A percentile compares a stretch with the other conserved stretches of the same genome.
phyloP scores from a whole-genome alignment of 805 yeast genomes.

The Saccharomyces eubayanus region DNA sequence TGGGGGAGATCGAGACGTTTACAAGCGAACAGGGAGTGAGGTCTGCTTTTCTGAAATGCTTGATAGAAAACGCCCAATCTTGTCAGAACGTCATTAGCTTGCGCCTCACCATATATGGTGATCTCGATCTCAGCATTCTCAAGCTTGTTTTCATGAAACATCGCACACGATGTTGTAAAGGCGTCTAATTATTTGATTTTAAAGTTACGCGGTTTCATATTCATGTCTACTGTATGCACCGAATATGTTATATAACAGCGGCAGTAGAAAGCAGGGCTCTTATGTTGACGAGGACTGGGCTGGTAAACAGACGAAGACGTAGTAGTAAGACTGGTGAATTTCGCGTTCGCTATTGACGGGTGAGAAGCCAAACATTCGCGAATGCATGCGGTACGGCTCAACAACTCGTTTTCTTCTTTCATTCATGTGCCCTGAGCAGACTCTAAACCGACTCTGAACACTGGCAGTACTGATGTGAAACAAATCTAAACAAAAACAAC shows the following conservation, averaged over 20 bases:
- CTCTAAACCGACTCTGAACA: neutral
- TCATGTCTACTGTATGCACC: neutral
- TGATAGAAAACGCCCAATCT: neutral
- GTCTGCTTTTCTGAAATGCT: neutral
- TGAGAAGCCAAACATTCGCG: neutral
- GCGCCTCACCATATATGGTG: neutral
- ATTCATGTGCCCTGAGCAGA: neutral
- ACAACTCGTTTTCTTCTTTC: neutral
- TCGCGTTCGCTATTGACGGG: neutral
- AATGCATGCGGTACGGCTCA: neutral
- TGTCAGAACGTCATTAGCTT: neutral
- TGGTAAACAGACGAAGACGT: neutral
- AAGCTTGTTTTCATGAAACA: neutral
- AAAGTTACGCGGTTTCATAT: neutral
- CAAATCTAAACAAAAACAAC: neutral
- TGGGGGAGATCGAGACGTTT: neutral
- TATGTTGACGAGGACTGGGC: neutral
- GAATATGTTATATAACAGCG: neutral
- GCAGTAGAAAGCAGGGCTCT: neutral
- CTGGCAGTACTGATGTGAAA: neutral
- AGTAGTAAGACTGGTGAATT: neutral
- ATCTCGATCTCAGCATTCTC: neutral
- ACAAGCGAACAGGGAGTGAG: neutral
- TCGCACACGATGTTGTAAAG: neutral
- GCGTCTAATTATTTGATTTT: neutral